Evolutionary conservation across 164 flowering plant genomes (phyloP).

Genomic region (Kalanchoe fedtschenkoi): DNA sequence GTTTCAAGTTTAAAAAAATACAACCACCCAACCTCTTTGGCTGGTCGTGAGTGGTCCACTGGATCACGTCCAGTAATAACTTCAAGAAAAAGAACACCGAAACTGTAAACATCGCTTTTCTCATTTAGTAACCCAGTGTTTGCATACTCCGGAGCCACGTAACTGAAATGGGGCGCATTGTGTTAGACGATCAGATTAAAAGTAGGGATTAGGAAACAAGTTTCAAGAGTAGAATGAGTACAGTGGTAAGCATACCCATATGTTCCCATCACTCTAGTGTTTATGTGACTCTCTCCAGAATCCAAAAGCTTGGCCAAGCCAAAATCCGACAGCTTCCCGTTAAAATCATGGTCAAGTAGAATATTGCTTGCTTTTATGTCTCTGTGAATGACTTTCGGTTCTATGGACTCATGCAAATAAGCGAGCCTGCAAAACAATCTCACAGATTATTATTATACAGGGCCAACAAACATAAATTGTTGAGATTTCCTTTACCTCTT

Average conservation of each 20-base stretch:
- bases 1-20: neutral
- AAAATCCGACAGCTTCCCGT: conserved; percentile 68
- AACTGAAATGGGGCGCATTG: conserved; percentile 25
- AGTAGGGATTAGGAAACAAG: neutral
- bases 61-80: conserved; percentile 69
- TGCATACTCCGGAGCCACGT: conserved; percentile 82
- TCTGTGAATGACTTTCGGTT: conserved; percentile 67
- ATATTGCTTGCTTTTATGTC: conserved; percentile 76
- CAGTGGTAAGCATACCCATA: conserved; percentile 62
- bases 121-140: conserved; percentile 67
- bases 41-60: conserved; percentile 57
- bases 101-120: conserved; percentile 72
- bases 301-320: conserved; percentile 69
- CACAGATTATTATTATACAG: neutral
- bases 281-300: conserved; percentile 69
- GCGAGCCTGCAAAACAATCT: conserved; percentile 44
- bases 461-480: no score
- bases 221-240: neutral
- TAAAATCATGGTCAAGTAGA: conserved; percentile 55
- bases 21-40: conserved; percentile 39
- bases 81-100: conserved; percentile 68
- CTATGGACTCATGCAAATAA: conserved; percentile 70
- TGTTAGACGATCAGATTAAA: neutral
- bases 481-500: no score
- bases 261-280: conserved; percentile 78